These are phyloP conservation scores for Aspergillus sp. DNA, from an alignment of 2,329 filamentous ascomycete species.

Conservation along the genomic window DNA sequence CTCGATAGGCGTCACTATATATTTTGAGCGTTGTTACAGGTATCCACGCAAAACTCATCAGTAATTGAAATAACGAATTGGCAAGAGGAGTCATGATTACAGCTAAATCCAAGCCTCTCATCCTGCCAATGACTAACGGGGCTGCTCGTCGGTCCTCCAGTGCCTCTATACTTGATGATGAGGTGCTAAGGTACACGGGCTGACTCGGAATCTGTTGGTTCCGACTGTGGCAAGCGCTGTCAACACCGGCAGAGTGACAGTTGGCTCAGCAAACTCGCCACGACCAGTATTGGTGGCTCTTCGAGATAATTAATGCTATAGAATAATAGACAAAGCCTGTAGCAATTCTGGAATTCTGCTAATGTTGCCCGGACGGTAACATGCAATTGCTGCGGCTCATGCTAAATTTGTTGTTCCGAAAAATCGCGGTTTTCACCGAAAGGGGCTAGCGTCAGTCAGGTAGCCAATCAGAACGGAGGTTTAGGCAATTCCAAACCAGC, in stretches of 20 bases:
- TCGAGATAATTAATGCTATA: not conserved
- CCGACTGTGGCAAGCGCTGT: not conserved
- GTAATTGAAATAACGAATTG: too few relatives aligned
- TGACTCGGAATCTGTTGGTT: not conserved
- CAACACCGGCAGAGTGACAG: not conserved
- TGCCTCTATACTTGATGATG: not conserved
- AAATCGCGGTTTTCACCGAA: constrained; percentile 41
- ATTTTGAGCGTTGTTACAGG: too few relatives aligned
- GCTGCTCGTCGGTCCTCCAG: not conserved
- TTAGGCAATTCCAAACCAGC: constrained; percentile 36
- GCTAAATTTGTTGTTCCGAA: constrained; percentile 30
- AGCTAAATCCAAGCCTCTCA: too few relatives aligned
- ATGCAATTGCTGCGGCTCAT: not conserved
- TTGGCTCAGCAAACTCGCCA: not conserved
- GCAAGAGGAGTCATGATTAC: too few relatives aligned
- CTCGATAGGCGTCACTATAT: too few relatives aligned
- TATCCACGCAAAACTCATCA: too few relatives aligned
- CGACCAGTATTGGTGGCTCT: not conserved
- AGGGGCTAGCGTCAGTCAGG: constrained; percentile 23
- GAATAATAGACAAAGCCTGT: not conserved
- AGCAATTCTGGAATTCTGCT: not conserved
- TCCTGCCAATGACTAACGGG: too few relatives aligned
- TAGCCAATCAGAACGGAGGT: constrained; percentile 39
- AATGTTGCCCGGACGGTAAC: not conserved
- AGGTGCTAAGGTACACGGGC: not conserved